Percentiles rank a stretch among this genome's conserved stretches.
Conservation (phyloP, 768 basidiomycete genomes). For the Pisolithus orientalis region DNA sequence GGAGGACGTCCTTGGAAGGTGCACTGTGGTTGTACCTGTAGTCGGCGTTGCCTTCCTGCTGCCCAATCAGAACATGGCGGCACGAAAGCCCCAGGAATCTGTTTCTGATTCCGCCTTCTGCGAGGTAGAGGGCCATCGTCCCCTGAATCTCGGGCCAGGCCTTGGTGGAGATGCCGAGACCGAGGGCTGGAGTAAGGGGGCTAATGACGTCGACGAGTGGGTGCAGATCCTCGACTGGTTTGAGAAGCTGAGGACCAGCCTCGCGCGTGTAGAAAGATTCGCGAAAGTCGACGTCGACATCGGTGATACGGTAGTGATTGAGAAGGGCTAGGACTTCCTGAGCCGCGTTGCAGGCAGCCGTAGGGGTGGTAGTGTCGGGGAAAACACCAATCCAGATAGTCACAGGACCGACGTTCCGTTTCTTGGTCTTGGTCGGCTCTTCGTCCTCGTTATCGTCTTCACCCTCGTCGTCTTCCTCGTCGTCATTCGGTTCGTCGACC, state of each 20-base stretch:
- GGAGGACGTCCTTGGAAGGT: too few relatives aligned
- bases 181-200: slow-evolving; percentile 29
- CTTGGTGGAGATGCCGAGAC: slow-evolving; percentile 29
- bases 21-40: too few relatives aligned
- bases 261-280: slow-evolving; percentile 21
- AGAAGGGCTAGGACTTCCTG: slow-evolving; percentile 29
- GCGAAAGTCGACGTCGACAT: slow-evolving; percentile 34
- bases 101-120: slow-evolving; percentile 26
- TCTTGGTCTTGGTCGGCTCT: background rate
- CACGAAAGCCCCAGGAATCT: slow-evolving; percentile 24
- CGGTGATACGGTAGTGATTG: slow-evolving; percentile 22
- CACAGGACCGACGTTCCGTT: slow-evolving; percentile 19
- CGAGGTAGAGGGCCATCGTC: slow-evolving; percentile 30
- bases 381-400: slow-evolving; percentile 37
- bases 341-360: slow-evolving; percentile 24
- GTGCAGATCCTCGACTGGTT: slow-evolving; percentile 18
- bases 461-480: slow-evolving; percentile 10
- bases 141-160: slow-evolving; percentile 27
- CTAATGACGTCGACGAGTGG: slow-evolving; percentile 4
- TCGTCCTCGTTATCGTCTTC: slow-evolving; percentile 3
- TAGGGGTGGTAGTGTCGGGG: slow-evolving; percentile 25
- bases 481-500: slow-evolving; percentile 12
- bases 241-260: slow-evolving; percentile 29
- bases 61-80: slow-evolving; percentile 23
- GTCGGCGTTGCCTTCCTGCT: slow-evolving; percentile 10